Base-by-base conservation (phyloP, 2,329 filamentous ascomycete genomes). In the Ceratocystis colombiana region DNA sequence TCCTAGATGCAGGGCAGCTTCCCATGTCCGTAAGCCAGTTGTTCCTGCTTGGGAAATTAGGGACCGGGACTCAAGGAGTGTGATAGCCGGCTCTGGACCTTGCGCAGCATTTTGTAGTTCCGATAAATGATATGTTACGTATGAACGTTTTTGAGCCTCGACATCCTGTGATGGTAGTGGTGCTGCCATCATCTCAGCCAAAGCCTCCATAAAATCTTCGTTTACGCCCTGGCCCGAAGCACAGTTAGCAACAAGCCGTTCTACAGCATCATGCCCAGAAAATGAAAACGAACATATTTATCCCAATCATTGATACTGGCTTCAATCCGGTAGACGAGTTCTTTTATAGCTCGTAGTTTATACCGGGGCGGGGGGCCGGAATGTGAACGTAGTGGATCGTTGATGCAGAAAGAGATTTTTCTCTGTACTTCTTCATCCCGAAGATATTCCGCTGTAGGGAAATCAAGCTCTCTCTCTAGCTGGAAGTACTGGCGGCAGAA, bases 401-500 rank as follows among this genome's bases (percentile, higher is more conserved):
- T 59, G 28, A 68, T 65, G 8, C 33, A 41, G 7, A 33, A 15
- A 17, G 61, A 45, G 22, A 68, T 68, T 33, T 68, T 46, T 17
- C 45, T 76, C 73, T 96, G 92, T 2, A 87, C 82, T 2, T 77
- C 75, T 10, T 83, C 77, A 33, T 81, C 77, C 68, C 84, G 82
- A 33, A 96, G 78, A 15, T 82, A 72, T 28, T 79, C 71, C 25
- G 78, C 75, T 28, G 81, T 75, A 0, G 90, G 91, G 73, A 86
- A 88, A 61, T 82, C 80, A 45, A 93, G 77, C 6, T 79, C 74
- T 0, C 79, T 77, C 61, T 92, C 84, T 1, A 92, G 78, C 73
- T 96, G 91, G 44, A 93, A 81, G 72, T 90, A 95, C 73, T 96
- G 91, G 68, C 82, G 81, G 70, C 84, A 86, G 73, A 91, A 85